phyloP scores from a whole-genome alignment of 2,329 filamentous ascomycete species.

The Aureobasidium sp. region DNA sequence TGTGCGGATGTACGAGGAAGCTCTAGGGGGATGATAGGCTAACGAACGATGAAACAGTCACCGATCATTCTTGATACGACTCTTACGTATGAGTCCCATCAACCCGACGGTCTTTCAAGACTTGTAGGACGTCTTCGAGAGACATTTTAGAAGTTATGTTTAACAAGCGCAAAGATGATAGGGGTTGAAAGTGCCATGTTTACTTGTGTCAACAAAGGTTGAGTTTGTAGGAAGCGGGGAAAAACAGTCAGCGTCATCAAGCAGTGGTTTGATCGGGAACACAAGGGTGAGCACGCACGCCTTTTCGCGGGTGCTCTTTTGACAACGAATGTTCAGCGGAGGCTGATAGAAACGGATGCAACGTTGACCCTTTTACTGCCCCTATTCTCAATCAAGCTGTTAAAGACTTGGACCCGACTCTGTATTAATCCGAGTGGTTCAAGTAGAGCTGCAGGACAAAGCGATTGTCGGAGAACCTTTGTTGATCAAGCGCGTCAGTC shows the following conservation, averaged over 20 bases:
- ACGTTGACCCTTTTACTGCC: slow-evolving; percentile 7
- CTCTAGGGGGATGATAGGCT: not conserved
- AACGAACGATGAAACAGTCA: slow-evolving; percentile 9
- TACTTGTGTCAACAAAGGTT: slow-evolving; percentile 13
- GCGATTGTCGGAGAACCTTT: slow-evolving; percentile 1
- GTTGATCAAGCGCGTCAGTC: slow-evolving; percentile 9
- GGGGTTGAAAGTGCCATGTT: not conserved
- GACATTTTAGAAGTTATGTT: not conserved
- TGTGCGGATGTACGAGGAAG: not conserved
- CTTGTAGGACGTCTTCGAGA: not conserved
- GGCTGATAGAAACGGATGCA: slow-evolving; percentile 7
- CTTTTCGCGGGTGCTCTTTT: slow-evolving; percentile 1
- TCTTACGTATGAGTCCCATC: not conserved
- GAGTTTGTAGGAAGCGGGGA: slow-evolving; percentile 8
- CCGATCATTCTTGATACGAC: not conserved
- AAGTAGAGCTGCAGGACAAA: not conserved
- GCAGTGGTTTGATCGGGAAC: slow-evolving; percentile 1
- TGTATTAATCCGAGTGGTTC: not conserved
- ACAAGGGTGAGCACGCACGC: slow-evolving; percentile 6
- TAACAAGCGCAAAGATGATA: not conserved
- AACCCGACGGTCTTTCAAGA: not conserved
- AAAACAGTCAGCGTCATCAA: slow-evolving; percentile 12
- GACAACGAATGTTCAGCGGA: slow-evolving; percentile 2
- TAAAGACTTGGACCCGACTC: not conserved
- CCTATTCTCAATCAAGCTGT: slow-evolving; percentile 5